These are phyloP conservation scores for Acer campestre DNA, from an alignment of 345 rosid species.

Conservation along the genomic window DNA sequence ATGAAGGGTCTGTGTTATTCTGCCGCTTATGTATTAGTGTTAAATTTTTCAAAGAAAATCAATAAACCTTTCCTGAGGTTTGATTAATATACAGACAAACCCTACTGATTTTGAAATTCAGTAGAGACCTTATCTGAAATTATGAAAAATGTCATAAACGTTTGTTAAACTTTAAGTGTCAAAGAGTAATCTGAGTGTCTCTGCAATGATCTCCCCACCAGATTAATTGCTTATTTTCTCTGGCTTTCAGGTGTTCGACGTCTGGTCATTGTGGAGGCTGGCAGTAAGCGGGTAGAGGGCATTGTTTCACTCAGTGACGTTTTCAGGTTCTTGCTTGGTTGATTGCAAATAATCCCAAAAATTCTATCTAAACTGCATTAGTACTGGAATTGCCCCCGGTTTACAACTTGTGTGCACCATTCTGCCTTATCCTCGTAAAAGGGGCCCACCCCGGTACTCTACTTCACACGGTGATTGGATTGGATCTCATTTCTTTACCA, in stretches of 20 bases:
- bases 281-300: slow-evolving; percentile 84
- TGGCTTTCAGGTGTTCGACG: slow-evolving; percentile 64
- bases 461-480: neutral
- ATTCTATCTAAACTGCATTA: slow-evolving; percentile 16
- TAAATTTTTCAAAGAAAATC: no score
- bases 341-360: slow-evolving; percentile 18
- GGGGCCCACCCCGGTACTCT: slow-evolving; percentile 9
- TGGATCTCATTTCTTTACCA: slow-evolving; percentile 24
- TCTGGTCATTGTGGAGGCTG: slow-evolving; percentile 73
- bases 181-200: neutral
- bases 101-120: no score
- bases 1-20: neutral
- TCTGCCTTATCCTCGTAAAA: slow-evolving; percentile 11
- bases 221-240: neutral
- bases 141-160: no score
- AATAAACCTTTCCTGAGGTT: no score
- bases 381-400: slow-evolving; percentile 12
- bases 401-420: slow-evolving; percentile 24
- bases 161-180: no score
- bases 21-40: neutral
- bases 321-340: slow-evolving; percentile 65
- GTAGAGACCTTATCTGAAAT: no score
- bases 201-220: neutral
- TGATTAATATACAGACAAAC: no score
- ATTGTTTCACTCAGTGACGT: slow-evolving; percentile 61